phyloP scores from a whole-genome alignment of 805 yeast species.

The Naumovozyma castellii region DNA sequence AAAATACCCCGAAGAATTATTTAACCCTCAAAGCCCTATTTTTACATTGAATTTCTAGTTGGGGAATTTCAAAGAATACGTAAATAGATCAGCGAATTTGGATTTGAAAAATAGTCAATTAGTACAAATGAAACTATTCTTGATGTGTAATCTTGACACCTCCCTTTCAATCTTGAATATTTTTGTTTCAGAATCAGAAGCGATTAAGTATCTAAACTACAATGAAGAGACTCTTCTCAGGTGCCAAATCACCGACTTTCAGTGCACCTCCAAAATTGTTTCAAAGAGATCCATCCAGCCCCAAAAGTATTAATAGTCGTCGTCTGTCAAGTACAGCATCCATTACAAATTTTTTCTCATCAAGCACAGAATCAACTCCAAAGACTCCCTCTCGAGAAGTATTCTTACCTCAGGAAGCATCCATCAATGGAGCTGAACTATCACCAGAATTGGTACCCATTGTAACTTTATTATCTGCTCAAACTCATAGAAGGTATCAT shows the following conservation, averaged over 20 bases:
- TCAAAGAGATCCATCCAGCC: conserved; percentile 3
- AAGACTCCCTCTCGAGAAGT: neutral
- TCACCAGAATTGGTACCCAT: conserved; percentile 50
- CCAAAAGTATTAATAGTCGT: neutral
- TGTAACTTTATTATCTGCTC: conserved; percentile 64
- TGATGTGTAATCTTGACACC: no score
- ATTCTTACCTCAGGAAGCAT: neutral
- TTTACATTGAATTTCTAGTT: no score
- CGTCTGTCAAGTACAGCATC: neutral
- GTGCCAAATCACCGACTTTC: conserved; percentile 19
- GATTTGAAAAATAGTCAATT: no score
- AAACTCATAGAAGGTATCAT: conserved; percentile 60
- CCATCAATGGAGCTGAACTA: conserved; percentile 4
- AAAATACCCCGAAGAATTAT: no score
- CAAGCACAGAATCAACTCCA: neutral
- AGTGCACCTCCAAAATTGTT: conserved; percentile 23
- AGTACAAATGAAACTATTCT: no score
- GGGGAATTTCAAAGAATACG: no score
- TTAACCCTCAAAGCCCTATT: no score
- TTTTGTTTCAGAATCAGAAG: no score
- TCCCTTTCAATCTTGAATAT: no score
- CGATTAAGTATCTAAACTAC: no score
- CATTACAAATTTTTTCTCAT: neutral
- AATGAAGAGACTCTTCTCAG: conserved; percentile 25
- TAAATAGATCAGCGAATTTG: no score